Percentiles rank a stretch among this genome's conserved stretches.
Evolutionary conservation across 2,329 filamentous ascomycete species (phyloP).

Genomic region (Trichoderma guizhouense): DNA sequence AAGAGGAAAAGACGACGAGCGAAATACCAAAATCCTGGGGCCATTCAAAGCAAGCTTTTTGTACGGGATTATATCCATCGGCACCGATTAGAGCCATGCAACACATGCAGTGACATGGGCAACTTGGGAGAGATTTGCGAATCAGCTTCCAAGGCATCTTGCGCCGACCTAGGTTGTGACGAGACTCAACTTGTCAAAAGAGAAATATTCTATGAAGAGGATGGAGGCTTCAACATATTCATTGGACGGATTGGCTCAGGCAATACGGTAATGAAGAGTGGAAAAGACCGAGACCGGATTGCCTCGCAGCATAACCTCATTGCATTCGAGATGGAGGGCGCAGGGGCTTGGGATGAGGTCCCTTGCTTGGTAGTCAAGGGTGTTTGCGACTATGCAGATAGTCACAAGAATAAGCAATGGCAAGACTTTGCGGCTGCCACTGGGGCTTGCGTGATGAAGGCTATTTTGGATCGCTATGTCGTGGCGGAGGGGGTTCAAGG

Average conservation of each 20-base stretch:
- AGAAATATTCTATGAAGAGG: not conserved
- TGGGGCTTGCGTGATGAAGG: constrained; percentile 33
- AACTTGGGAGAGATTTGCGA: constrained; percentile 22
- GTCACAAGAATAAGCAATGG: constrained; percentile 37
- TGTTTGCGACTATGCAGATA: constrained; percentile 39
- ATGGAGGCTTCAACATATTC: constrained; percentile 31
- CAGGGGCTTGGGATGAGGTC: constrained; percentile 29
- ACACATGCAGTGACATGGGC: constrained; percentile 1
- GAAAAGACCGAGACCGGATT: constrained; percentile 32
- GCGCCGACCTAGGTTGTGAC: constrained; percentile 30
- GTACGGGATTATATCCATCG: constrained; percentile 28
- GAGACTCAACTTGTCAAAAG: constrained; percentile 17
- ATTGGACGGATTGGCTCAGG: constrained; percentile 38
- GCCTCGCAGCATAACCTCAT: constrained; percentile 25
- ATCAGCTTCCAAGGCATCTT: constrained; percentile 22
- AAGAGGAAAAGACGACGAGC: not conserved
- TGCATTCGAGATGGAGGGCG: constrained; percentile 35
- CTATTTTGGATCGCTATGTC: constrained; percentile 22
- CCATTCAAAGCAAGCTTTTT: constrained; percentile 29
- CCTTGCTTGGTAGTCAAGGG: constrained; percentile 37
- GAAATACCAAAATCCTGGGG: constrained; percentile 27
- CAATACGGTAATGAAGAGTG: constrained; percentile 40
- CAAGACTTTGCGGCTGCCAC: constrained; percentile 36
- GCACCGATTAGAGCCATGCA: constrained; percentile 22
- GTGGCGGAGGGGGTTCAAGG: not conserved